Evolutionary conservation across 768 basidiomycete species (phyloP).

Genomic region (Naematelia encephala): DNA sequence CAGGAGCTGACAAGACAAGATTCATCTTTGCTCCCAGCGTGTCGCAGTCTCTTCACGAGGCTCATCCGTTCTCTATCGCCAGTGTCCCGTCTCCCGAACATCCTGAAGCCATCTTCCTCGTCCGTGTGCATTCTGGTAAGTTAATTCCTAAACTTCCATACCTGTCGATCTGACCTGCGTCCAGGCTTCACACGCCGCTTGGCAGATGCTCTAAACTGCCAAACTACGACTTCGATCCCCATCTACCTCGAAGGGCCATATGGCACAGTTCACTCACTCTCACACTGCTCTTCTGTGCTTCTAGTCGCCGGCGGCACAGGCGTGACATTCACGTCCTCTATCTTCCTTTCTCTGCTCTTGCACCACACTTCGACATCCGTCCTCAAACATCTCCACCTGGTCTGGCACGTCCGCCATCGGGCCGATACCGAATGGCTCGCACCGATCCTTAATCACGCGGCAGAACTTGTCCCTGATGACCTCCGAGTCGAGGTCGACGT

Average conservation of each 20-base stretch:
- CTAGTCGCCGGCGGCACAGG: constrained; percentile 39
- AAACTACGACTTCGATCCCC: constrained; percentile 11
- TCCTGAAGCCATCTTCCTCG: constrained; percentile 28
- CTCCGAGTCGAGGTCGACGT: constrained; percentile 20
- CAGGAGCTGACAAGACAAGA: constrained; percentile 15
- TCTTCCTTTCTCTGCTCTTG: constrained; percentile 21
- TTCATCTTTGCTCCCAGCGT: constrained; percentile 47
- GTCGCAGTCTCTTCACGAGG: constrained; percentile 41
- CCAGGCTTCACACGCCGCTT: constrained; percentile 36
- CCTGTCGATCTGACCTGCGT: too few species aligned
- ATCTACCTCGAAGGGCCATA: constrained; percentile 37
- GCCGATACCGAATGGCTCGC: constrained; percentile 31
- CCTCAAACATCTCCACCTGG: constrained; percentile 28
- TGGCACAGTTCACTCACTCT: constrained; percentile 24
- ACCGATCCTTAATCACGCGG: constrained; percentile 22
- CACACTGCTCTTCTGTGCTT: constrained; percentile 22
- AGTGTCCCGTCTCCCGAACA: constrained; percentile 26
- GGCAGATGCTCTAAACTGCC: constrained; percentile 7
- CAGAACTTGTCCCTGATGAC: constrained; percentile 1
- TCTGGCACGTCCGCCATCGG: constrained; percentile 42
- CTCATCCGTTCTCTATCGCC: constrained; percentile 47
- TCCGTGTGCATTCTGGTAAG: constrained; percentile 32
- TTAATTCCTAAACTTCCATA: constrained; percentile 5
- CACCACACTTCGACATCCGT: background rate
- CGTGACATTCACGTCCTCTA: constrained; percentile 24